Conservation (phyloP, 352 stramenopile species). For the Pythium aristosporum region DNA sequence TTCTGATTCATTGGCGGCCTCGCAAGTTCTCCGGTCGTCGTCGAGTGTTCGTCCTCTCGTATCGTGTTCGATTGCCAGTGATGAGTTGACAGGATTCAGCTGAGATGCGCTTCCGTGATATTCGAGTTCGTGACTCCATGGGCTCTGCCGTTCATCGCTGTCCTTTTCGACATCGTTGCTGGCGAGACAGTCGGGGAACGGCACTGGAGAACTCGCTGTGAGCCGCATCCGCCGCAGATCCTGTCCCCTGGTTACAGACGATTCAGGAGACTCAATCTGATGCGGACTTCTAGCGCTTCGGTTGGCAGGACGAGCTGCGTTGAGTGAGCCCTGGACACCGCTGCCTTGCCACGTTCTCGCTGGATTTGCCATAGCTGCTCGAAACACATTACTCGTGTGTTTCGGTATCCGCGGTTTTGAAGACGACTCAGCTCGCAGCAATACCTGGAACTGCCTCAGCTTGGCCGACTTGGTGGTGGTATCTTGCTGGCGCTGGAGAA, state of each 20-base stretch:
- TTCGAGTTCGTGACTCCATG: not conserved
- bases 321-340: not conserved
- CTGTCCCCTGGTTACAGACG: not conserved
- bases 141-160: not conserved
- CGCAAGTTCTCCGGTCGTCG: not conserved
- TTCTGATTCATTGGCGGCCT: not conserved
- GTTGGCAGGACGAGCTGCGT: not conserved
- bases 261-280: not conserved
- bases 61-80: not conserved
- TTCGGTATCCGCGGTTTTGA: not conserved
- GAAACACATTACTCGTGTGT: not conserved
- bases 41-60: not conserved
- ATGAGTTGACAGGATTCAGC: not conserved
- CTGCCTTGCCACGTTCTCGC: not conserved
- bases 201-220: not conserved
- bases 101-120: not conserved
- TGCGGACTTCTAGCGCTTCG: not conserved
- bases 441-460: conserved; percentile 41
- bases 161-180: not conserved
- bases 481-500: conserved; percentile 45
- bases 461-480: conserved; percentile 33
- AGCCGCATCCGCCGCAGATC: not conserved
- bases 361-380: conserved; percentile 3
- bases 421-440: conserved; percentile 31
- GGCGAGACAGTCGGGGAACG: not conserved